These are phyloP conservation scores for Cercospora citrullina DNA, from an alignment of 2,329 filamentous ascomycete species.

Conservation along the genomic window DNA sequence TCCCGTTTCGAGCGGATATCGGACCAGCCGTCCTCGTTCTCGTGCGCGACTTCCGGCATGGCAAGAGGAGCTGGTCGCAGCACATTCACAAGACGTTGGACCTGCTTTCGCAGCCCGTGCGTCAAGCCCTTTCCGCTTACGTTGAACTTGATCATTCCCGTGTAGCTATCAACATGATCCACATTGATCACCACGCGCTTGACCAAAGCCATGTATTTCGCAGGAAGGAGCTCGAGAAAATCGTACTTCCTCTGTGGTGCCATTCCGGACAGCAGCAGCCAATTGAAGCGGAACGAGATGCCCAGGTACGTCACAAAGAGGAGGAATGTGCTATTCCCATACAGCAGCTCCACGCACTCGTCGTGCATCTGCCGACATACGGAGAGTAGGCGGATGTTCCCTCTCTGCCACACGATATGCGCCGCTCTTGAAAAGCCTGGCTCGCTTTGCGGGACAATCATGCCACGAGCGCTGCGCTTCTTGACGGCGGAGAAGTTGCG, in stretches of 20 bases:
- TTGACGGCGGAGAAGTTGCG: constrained; percentile 37
- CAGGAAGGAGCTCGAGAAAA: constrained; percentile 47
- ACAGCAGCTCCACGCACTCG: constrained; percentile 49
- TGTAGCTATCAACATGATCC: constrained; percentile 52
- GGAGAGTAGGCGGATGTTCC: constrained; percentile 43
- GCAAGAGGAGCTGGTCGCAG: constrained; percentile 28
- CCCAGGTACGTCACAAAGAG: constrained; percentile 47
- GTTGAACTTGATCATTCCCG: constrained; percentile 55
- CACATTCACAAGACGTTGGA: constrained; percentile 44
- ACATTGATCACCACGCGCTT: constrained; percentile 47
- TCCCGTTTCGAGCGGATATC: neutral
- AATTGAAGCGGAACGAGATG: constrained; percentile 49
- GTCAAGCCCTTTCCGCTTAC: constrained; percentile 48
- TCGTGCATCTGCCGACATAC: constrained; percentile 47
- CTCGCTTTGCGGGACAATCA: constrained; percentile 26
- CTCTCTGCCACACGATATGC: constrained; percentile 46
- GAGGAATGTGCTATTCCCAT: constrained; percentile 49
- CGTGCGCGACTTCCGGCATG: neutral
- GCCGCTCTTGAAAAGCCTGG: constrained; percentile 11
- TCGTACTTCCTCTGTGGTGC: constrained; percentile 43
- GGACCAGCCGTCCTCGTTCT: constrained; percentile 23
- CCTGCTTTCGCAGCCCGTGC: constrained; percentile 45
- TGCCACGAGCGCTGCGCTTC: constrained; percentile 32
- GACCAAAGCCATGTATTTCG: constrained; percentile 45
- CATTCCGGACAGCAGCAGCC: constrained; percentile 44